Evolutionary conservation across 169 alveolate species (phyloP).

Genomic region (Cryptosporidium sp.): DNA sequence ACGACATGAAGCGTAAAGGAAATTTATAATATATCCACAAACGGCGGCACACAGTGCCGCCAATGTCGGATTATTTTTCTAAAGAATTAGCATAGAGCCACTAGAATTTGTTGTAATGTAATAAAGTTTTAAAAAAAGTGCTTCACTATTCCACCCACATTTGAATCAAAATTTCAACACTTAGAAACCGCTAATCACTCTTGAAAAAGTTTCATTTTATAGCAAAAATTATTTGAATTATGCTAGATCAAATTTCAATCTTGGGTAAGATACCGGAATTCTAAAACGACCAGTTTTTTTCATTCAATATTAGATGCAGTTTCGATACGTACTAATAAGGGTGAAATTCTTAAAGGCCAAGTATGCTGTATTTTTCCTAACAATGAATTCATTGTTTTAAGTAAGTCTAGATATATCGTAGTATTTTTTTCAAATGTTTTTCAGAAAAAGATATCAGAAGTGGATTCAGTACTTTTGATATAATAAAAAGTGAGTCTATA

Average conservation of each 20-base stretch:
- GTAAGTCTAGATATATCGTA: slow-evolving; percentile 27
- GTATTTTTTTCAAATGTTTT: neutral
- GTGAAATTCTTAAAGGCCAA: slow-evolving; percentile 31
- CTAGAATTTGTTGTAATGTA: neutral
- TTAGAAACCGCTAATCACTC: neutral
- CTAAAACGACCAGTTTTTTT: neutral
- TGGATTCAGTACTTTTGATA: slow-evolving; percentile 52
- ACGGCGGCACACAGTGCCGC: slow-evolving; percentile 37
- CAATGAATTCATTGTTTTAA: slow-evolving; percentile 39
- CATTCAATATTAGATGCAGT: slow-evolving; percentile 17
- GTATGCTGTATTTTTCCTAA: slow-evolving; percentile 68
- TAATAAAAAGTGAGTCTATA: slow-evolving; percentile 41
- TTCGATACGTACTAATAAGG: slow-evolving; percentile 27
- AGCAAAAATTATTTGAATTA: neutral
- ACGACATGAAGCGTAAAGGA: slow-evolving; percentile 71
- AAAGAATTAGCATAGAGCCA: neutral
- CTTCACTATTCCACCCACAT: neutral
- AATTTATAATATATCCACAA: slow-evolving; percentile 35
- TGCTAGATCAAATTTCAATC: slow-evolving; percentile 6
- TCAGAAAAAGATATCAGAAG: slow-evolving; percentile 48
- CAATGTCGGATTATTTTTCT: neutral
- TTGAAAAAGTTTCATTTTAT: neutral
- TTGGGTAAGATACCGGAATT: slow-evolving; percentile 8
- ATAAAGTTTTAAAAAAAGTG: neutral
- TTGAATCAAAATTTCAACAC: neutral